Percentiles rank a stretch among this genome's conserved stretches.
These are phyloP conservation scores for Raphanus hybrid DNA, from an alignment of 441 rosid genomes.

Conservation along the genomic window DNA sequence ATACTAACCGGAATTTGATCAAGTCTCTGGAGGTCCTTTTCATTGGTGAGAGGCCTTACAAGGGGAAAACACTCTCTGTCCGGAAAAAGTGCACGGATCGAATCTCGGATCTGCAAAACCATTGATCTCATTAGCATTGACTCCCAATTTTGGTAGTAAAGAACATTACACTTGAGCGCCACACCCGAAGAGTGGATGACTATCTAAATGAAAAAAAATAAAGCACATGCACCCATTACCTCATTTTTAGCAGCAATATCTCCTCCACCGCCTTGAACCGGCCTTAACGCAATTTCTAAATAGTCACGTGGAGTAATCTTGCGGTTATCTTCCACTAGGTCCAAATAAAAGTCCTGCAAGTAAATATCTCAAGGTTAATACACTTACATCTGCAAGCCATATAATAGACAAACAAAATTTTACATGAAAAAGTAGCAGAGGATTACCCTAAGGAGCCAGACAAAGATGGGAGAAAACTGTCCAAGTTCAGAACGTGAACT, in stretches of 20 bases:
- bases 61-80: slow-evolving; percentile 96
- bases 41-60: slow-evolving; percentile 87
- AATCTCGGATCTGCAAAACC: slow-evolving; percentile 74
- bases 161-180: slow-evolving; percentile 9
- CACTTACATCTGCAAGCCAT: background rate
- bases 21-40: slow-evolving; percentile 82
- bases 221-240: slow-evolving; percentile 52
- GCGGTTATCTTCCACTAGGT: slow-evolving; percentile 79
- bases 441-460: slow-evolving; percentile 95
- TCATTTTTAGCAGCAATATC: slow-evolving; percentile 93
- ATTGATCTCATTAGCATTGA: background rate
- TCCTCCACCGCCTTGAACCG: slow-evolving; percentile 82
- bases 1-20: slow-evolving; percentile 87
- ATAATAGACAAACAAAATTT: background rate
- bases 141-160: background rate
- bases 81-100: slow-evolving; percentile 90
- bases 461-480: slow-evolving; percentile 96
- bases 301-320: slow-evolving; percentile 97
- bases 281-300: slow-evolving; percentile 87
- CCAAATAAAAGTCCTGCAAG: slow-evolving; percentile 91
- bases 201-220: slow-evolving; percentile 8
- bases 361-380: slow-evolving; percentile 20
- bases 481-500: slow-evolving; percentile 84
- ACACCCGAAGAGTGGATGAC: slow-evolving; percentile 8
- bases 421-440: slow-evolving; percentile 7